These are phyloP conservation scores for Epichloe gansuensis DNA, from an alignment of 2,329 filamentous ascomycete species.

Conservation along the genomic window DNA sequence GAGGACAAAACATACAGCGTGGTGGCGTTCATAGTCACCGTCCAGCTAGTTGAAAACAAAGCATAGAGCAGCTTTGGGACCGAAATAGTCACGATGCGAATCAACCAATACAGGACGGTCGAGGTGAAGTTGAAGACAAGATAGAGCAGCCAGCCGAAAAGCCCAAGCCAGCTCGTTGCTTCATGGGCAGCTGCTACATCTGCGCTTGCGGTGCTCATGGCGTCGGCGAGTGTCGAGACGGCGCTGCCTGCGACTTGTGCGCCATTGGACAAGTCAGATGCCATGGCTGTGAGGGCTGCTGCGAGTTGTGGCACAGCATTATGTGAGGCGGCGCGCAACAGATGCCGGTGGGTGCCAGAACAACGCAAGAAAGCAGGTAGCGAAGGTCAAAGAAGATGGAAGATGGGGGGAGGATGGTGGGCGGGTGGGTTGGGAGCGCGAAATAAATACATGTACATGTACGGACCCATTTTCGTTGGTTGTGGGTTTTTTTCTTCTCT, in stretches of 20 bases:
- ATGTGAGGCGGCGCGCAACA: constrained; percentile 16
- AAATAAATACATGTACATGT: constrained; percentile 1
- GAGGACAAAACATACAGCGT: constrained; percentile 53
- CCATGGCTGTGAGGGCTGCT: constrained; percentile 24
- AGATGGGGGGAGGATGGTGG: neutral
- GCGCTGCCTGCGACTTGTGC: constrained; percentile 20
- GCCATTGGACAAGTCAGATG: constrained; percentile 27
- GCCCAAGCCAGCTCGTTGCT: constrained; percentile 42
- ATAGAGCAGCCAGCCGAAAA: constrained; percentile 42
- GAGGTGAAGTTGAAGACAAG: constrained; percentile 42
- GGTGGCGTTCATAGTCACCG: constrained; percentile 97
- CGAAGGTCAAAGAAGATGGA: constrained; percentile 7
- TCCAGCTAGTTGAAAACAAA: constrained; percentile 82
- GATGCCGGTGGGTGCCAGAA: constrained; percentile 9
- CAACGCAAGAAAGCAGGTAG: neutral
- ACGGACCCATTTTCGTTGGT: constrained; percentile 3
- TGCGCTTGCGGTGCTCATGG: constrained; percentile 23
- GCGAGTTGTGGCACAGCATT: constrained; percentile 22
- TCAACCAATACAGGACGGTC: constrained; percentile 58
- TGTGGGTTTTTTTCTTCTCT: constrained; percentile 1
- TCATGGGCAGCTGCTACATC: constrained; percentile 22
- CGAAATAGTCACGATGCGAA: constrained; percentile 79
- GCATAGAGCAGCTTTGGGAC: constrained; percentile 81
- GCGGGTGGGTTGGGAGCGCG: constrained; percentile 6
- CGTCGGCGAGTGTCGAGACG: constrained; percentile 22